Percentiles rank a stretch among this genome's conserved stretches.
Evolutionary conservation across 352 stramenopile genomes (phyloP).

Genomic region (Salisapilia sapeloensis): DNA sequence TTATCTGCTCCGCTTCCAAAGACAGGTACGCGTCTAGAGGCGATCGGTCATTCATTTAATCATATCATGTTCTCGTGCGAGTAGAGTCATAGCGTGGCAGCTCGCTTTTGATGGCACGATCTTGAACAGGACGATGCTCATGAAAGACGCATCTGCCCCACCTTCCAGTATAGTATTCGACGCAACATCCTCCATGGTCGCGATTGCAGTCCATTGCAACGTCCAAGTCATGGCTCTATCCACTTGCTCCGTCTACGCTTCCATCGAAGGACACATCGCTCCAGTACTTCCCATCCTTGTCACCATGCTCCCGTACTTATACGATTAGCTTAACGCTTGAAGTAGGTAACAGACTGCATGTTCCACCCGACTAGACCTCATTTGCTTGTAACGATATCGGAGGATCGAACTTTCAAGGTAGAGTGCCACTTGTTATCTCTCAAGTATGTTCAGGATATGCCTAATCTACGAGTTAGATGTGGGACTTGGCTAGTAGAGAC

Average conservation of each 20-base stretch:
- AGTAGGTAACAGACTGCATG: constrained; percentile 44
- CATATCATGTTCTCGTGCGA: no score
- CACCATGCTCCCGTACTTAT: no score
- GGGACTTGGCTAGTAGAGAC: constrained; percentile 37
- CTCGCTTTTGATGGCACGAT: constrained; percentile 9
- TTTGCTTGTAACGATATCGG: constrained; percentile 49
- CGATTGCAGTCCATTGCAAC: constrained; percentile 21
- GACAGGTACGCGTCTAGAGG: no score
- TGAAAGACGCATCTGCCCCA: constrained; percentile 18
- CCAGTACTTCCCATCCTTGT: constrained; percentile 9
- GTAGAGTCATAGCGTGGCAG: constrained; percentile 48
- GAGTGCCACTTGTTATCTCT: not conserved
- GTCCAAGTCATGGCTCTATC: constrained; percentile 44
- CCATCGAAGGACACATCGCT: constrained; percentile 50
- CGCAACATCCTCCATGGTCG: constrained; percentile 34
- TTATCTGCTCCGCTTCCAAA: no score
- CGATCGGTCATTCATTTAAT: no score
- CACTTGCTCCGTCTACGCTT: constrained; percentile 28
- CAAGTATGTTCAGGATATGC: no score
- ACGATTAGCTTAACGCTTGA: no score
- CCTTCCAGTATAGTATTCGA: constrained; percentile 43
- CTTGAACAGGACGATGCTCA: constrained; percentile 15
- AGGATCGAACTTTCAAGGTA: constrained; percentile 78
- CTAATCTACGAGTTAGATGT: constrained; percentile 23
- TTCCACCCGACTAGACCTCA: constrained; percentile 59